Evolutionary conservation across 257 asterid species (phyloP).

Genomic region (Solanum dulcamara): DNA sequence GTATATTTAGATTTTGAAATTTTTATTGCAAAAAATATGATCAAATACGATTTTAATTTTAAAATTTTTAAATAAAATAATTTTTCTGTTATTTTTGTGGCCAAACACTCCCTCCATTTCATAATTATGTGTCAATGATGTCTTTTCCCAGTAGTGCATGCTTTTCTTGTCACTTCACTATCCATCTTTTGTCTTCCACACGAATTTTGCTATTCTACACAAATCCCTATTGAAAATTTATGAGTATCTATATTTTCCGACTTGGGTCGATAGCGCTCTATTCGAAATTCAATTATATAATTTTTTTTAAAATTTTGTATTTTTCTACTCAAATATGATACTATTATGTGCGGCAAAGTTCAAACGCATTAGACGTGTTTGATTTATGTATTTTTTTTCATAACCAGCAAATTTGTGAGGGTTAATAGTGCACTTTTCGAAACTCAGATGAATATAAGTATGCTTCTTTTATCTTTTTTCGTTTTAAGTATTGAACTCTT

Average conservation of each 20-base stretch:
- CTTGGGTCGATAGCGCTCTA: background rate
- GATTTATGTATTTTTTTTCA: too few relatives aligned
- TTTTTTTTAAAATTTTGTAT: too few relatives aligned
- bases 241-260: background rate
- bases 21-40: background rate
- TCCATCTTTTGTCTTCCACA: background rate
- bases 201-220: background rate
- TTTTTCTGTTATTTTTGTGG: background rate
- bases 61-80: background rate
- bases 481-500: background rate
- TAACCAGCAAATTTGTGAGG: too few relatives aligned
- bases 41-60: background rate
- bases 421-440: background rate
- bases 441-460: background rate
- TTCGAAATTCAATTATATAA: too few relatives aligned
- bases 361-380: too few relatives aligned
- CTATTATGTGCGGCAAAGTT: too few relatives aligned
- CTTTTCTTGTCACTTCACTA: background rate
- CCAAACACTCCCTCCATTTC: background rate
- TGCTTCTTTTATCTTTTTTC: background rate
- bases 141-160: background rate
- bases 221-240: background rate
- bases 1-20: background rate
- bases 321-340: too few relatives aligned
- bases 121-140: constrained; percentile 11